A percentile compares a stretch with the other conserved stretches of the same genome.
Conservation (phyloP, 2,329 filamentous ascomycete genomes). For the Bertia moriformis region DNA sequence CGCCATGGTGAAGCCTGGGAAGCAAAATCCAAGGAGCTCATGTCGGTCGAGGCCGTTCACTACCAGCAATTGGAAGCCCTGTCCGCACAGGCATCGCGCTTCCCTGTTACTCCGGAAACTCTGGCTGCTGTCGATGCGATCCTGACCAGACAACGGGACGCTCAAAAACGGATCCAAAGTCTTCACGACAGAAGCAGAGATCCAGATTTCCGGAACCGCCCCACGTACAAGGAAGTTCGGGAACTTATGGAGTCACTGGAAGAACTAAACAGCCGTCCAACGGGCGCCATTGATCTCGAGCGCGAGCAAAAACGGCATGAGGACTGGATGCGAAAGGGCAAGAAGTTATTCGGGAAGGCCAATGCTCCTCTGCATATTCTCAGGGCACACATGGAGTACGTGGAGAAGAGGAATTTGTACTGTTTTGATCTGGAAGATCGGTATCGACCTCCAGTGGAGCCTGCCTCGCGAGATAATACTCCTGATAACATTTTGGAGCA, state of each 20-base stretch:
- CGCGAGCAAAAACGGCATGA: constrained; percentile 89
- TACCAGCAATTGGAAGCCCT: constrained; percentile 89
- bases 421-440: constrained; percentile 82
- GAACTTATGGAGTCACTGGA: constrained; percentile 78
- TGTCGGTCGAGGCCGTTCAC: constrained; percentile 80
- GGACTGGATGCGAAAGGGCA: constrained; percentile 97
- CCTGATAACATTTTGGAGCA: constrained; percentile 23
- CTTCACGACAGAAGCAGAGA: constrained; percentile 67
- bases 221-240: constrained; percentile 77
- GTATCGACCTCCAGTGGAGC: constrained; percentile 78
- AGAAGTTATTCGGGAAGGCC: constrained; percentile 94
- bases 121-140: constrained; percentile 76
- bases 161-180: constrained; percentile 73
- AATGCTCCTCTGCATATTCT: constrained; percentile 94
- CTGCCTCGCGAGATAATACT: constrained; percentile 69
- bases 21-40: constrained; percentile 78
- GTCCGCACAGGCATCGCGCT: constrained; percentile 60
- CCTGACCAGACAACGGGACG: constrained; percentile 86
- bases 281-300: constrained; percentile 80
- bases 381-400: constrained; percentile 85
- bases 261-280: constrained; percentile 82
- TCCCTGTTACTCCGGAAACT: constrained; percentile 74
- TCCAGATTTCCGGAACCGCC: constrained; percentile 62
- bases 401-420: constrained; percentile 72
- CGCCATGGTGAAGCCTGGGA: constrained; percentile 77